These are phyloP conservation scores for Ceratobasidium sp. DNA, from an alignment of 1,284 basidiomycete species.

Conservation along the genomic window DNA sequence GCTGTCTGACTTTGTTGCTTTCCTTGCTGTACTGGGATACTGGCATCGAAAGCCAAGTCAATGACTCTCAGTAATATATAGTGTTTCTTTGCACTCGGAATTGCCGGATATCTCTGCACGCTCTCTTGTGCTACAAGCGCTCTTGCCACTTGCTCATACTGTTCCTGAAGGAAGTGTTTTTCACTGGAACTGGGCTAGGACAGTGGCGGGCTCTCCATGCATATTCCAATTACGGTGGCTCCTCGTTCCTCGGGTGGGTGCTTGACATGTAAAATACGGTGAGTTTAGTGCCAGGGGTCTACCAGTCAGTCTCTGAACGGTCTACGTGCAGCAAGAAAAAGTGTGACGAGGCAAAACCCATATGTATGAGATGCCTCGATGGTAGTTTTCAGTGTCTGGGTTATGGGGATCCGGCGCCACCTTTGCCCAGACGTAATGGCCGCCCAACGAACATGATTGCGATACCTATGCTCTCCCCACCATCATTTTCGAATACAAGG, in stretches of 20 bases:
- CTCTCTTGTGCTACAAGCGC: not conserved
- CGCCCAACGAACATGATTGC: not conserved
- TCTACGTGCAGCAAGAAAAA: slow-evolving; percentile 6
- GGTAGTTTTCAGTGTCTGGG: slow-evolving; percentile 8
- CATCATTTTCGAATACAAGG: not conserved
- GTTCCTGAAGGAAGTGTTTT: too few species aligned
- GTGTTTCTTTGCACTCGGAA: not conserved
- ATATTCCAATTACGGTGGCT: not conserved
- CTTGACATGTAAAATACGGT: slow-evolving; percentile 13
- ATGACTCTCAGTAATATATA: not conserved
- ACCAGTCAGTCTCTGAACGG: not conserved
- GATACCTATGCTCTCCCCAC: not conserved
- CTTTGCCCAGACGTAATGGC: not conserved
- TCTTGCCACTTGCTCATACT: too few species aligned
- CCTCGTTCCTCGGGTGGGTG: slow-evolving; percentile 1
- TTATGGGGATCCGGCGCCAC: not conserved
- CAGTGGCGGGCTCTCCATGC: not conserved
- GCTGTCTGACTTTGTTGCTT: not conserved
- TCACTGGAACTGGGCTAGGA: not conserved
- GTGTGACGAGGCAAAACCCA: slow-evolving; percentile 10
- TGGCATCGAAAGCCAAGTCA: not conserved
- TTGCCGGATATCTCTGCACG: not conserved
- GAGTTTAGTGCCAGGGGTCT: not conserved
- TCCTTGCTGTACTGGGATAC: not conserved
- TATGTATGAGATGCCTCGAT: not conserved